These are phyloP conservation scores for Solanum sejunctum DNA, from an alignment of 257 asterid genomes.

Conservation along the genomic window DNA sequence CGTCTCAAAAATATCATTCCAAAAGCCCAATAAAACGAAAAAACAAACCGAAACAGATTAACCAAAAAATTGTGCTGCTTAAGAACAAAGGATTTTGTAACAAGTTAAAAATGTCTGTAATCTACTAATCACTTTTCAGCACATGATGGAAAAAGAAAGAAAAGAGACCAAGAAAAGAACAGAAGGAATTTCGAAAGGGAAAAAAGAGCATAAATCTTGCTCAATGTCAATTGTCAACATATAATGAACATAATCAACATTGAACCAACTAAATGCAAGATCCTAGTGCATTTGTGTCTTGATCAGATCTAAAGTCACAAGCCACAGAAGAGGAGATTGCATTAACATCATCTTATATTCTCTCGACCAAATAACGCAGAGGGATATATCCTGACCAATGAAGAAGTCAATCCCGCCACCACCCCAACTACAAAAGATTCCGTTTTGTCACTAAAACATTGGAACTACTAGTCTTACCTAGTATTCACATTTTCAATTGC, in stretches of 20 bases:
- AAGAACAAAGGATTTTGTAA: neutral
- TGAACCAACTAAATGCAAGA: neutral
- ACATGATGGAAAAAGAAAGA: neutral
- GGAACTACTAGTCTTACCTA: neutral
- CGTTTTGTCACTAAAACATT: neutral
- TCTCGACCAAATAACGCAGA: neutral
- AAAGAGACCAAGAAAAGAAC: neutral
- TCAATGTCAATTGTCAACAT: neutral
- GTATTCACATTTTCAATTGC: conserved; percentile 10
- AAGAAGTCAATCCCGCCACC: neutral
- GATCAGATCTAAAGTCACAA: neutral
- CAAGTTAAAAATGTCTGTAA: neutral
- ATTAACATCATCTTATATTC: neutral
- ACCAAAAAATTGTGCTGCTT: neutral
- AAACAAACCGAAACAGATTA: neutral
- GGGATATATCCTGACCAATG: neutral
- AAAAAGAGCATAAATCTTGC: neutral
- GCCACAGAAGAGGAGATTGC: neutral
- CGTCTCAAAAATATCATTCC: too few species aligned
- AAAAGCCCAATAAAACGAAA: neutral
- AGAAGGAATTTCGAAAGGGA: neutral
- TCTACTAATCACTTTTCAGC: neutral
- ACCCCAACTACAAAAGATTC: neutral
- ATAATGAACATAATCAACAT: neutral
- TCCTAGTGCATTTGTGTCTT: neutral